Percentiles rank a stretch among this genome's conserved stretches.
phyloP scores from a whole-genome alignment of 1,284 basidiomycete species.

The Microbotryomycetes sp. region DNA sequence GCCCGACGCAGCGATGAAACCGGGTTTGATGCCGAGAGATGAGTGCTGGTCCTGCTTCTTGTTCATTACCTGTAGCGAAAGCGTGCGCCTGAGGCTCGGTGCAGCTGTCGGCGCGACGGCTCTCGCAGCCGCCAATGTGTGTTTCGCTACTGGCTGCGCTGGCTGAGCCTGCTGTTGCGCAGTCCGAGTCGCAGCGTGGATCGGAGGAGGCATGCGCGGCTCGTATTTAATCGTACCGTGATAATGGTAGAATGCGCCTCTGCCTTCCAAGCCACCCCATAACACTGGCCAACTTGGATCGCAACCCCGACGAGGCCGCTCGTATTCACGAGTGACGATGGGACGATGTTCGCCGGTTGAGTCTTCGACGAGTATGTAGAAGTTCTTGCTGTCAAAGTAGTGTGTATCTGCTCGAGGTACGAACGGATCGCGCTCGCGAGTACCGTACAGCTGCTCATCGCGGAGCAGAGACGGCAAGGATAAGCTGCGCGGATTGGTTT shows the following conservation, averaged over 20 bases:
- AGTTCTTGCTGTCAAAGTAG: constrained; percentile 74
- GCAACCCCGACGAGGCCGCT: constrained; percentile 39
- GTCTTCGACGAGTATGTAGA: constrained; percentile 87
- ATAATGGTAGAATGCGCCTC: constrained; percentile 41
- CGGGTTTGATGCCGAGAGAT: constrained; percentile 26
- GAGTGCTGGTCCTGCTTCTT: neutral
- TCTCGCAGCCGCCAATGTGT: neutral
- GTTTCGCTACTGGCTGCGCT: neutral
- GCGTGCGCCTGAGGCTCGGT: constrained; percentile 20
- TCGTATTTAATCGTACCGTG: constrained; percentile 27
- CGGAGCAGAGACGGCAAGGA: constrained; percentile 57
- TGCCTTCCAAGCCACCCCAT: constrained; percentile 41
- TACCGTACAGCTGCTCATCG: constrained; percentile 79
- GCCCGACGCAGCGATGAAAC: constrained; percentile 80
- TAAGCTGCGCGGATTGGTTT: constrained; percentile 19
- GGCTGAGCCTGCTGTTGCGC: neutral
- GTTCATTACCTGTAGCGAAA: constrained; percentile 19
- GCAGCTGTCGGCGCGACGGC: constrained; percentile 3
- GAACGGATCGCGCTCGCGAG: constrained; percentile 76
- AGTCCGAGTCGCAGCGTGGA: neutral
- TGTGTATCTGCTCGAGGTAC: constrained; percentile 78
- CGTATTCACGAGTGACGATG: constrained; percentile 50
- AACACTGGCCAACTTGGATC: constrained; percentile 49
- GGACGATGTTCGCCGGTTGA: constrained; percentile 61
- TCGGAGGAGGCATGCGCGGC: neutral